These are phyloP conservation scores for Capillidium rhysosporum DNA, from an alignment of 371 early-diverging fungal species.

Conservation along the genomic window DNA sequence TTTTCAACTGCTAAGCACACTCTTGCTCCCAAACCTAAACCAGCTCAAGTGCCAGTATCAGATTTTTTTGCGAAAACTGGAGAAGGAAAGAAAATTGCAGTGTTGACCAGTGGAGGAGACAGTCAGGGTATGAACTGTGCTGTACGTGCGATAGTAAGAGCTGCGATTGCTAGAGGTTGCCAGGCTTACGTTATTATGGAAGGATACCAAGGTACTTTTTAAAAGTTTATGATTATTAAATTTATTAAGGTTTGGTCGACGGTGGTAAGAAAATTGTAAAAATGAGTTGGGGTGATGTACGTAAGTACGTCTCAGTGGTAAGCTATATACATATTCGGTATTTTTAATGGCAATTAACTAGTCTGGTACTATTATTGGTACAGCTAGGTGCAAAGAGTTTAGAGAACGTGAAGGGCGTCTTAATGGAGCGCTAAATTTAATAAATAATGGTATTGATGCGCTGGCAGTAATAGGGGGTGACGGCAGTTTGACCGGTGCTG, in stretches of 20 bases:
- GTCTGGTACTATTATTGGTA: slow-evolving; percentile 97
- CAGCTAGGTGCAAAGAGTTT: slow-evolving; percentile 84
- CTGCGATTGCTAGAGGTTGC: slow-evolving; percentile 65
- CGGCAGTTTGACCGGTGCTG: slow-evolving; percentile 95
- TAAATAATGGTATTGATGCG: slow-evolving; percentile 83
- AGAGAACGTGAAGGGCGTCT: slow-evolving; percentile 74
- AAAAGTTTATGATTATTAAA: neutral
- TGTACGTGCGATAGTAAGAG: slow-evolving; percentile 87
- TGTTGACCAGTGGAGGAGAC: slow-evolving; percentile 98
- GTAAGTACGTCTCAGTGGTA: slow-evolving; percentile 56
- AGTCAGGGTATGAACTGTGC: slow-evolving; percentile 98
- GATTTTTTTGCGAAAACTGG: neutral
- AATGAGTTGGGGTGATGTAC: slow-evolving; percentile 82
- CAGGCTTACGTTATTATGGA: slow-evolving; percentile 83
- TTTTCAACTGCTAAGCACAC: neutral
- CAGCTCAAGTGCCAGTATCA: no score
- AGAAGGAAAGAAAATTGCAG: slow-evolving; percentile 41
- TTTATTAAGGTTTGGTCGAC: slow-evolving; percentile 51
- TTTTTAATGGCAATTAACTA: slow-evolving; percentile 10
- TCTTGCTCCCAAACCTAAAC: no score
- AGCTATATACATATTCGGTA: slow-evolving; percentile 9
- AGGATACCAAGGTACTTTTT: slow-evolving; percentile 76
- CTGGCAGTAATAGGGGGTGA: slow-evolving; percentile 98
- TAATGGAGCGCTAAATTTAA: slow-evolving; percentile 68
- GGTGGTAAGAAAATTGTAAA: slow-evolving; percentile 75